Conservation (phyloP, 106 monocot genomes). For the Phalaenopsis aphrodite region DNA sequence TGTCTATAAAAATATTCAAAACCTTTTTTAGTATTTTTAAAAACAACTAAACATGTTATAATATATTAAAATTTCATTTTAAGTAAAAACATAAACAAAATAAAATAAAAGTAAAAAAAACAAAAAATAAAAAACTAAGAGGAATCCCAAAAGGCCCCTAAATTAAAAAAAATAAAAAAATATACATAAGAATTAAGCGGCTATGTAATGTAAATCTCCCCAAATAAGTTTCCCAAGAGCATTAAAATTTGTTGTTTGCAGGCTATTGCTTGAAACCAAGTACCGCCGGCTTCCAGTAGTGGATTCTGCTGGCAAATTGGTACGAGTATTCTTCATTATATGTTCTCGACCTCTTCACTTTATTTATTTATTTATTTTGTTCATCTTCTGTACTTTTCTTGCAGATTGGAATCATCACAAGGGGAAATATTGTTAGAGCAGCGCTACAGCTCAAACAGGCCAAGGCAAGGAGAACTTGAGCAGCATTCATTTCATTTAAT, state of each 20-base stretch:
- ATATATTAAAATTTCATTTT: too few relatives aligned
- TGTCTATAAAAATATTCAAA: too few relatives aligned
- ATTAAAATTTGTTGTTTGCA: slow-evolving; percentile 15
- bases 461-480: slow-evolving; percentile 16
- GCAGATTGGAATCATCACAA: slow-evolving; percentile 59
- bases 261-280: slow-evolving; percentile 82
- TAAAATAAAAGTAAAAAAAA: too few relatives aligned
- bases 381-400: not conserved
- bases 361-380: not conserved
- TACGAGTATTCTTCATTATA: slow-evolving; percentile 10
- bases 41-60: too few relatives aligned
- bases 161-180: too few relatives aligned
- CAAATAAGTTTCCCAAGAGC: not conserved
- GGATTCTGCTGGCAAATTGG: slow-evolving; percentile 69
- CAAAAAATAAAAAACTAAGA: too few relatives aligned
- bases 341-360: not conserved
- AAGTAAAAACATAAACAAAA: too few relatives aligned
- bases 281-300: slow-evolving; percentile 90
- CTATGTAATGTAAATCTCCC: too few relatives aligned
- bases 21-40: too few relatives aligned
- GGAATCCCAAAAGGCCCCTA: too few relatives aligned
- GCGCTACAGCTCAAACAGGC: slow-evolving; percentile 42
- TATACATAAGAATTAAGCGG: too few relatives aligned
- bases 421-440: slow-evolving; percentile 57
- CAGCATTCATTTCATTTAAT: too few relatives aligned